Evolutionary conservation across 768 basidiomycete genomes (phyloP).

Genomic region (Agaricus blazei): DNA sequence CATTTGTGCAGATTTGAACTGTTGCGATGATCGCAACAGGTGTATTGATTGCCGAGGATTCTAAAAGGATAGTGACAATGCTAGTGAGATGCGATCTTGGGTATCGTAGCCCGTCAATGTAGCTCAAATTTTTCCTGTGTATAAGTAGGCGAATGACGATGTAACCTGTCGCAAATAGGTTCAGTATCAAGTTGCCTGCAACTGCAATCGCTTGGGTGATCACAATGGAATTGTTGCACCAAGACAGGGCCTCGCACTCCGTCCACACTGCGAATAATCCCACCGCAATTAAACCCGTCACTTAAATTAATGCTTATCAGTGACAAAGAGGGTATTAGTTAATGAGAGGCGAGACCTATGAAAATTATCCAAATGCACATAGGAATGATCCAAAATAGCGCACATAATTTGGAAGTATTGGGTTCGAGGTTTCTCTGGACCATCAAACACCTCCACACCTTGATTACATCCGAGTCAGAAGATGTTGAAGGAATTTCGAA

Average conservation of each 20-base stretch:
- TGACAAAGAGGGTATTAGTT: background rate
- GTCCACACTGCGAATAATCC: background rate
- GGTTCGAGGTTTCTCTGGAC: background rate
- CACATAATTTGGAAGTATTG: background rate
- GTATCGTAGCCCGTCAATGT: background rate
- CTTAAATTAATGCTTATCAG: background rate
- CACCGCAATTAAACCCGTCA: background rate
- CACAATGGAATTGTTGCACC: background rate
- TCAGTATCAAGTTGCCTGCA: background rate
- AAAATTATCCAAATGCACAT: background rate
- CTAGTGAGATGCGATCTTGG: background rate
- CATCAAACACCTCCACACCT: constrained; percentile 3
- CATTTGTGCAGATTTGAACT: background rate
- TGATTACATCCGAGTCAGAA: background rate
- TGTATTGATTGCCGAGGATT: background rate
- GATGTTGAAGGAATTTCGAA: background rate
- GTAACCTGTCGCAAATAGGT: background rate
- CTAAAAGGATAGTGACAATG: background rate
- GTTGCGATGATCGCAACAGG: background rate
- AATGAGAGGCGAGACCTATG: background rate
- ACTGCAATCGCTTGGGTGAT: background rate
- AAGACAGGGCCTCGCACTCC: background rate
- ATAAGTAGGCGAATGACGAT: background rate
- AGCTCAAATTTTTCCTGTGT: background rate
- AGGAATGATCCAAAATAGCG: background rate